Conservation (phyloP, 2,329 filamentous ascomycete species). For the Venturiaceae sp. region DNA sequence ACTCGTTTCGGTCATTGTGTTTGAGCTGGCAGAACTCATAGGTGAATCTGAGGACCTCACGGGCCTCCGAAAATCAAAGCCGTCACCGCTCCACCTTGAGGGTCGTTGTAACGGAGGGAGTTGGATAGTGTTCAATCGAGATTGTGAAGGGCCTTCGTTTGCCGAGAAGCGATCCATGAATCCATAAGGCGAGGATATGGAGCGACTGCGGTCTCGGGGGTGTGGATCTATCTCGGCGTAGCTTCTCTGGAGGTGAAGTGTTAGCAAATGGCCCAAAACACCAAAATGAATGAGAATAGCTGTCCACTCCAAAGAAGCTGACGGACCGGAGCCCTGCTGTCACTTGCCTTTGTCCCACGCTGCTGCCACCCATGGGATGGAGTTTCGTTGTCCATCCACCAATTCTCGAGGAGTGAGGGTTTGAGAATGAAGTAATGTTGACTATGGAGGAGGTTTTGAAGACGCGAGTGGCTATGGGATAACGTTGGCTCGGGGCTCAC, state of each 20-base stretch:
- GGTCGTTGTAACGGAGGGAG: slow-evolving; percentile 12
- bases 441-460: too few species aligned
- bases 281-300: neutral
- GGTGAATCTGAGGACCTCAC: slow-evolving; percentile 21
- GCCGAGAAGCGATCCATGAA: slow-evolving; percentile 5
- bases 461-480: too few species aligned
- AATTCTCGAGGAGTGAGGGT: too few species aligned
- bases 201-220: slow-evolving; percentile 7
- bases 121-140: slow-evolving; percentile 17
- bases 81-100: slow-evolving; percentile 39
- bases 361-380: too few species aligned
- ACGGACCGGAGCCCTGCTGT: too few species aligned
- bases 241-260: slow-evolving; percentile 19
- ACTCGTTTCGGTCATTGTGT: neutral
- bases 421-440: too few species aligned
- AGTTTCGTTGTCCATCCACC: too few species aligned
- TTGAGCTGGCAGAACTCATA: slow-evolving; percentile 2
- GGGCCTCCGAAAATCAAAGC: slow-evolving; percentile 45
- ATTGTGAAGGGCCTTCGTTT: slow-evolving; percentile 18
- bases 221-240: slow-evolving; percentile 22
- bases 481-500: too few species aligned
- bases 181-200: slow-evolving; percentile 4
- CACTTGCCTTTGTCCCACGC: neutral
- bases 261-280: neutral
- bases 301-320: neutral